Evolutionary conservation across 345 rosid species (phyloP), one percentile per base, ranked within the genome.

Genomic region (Cardiospermum halicacabum): DNA sequence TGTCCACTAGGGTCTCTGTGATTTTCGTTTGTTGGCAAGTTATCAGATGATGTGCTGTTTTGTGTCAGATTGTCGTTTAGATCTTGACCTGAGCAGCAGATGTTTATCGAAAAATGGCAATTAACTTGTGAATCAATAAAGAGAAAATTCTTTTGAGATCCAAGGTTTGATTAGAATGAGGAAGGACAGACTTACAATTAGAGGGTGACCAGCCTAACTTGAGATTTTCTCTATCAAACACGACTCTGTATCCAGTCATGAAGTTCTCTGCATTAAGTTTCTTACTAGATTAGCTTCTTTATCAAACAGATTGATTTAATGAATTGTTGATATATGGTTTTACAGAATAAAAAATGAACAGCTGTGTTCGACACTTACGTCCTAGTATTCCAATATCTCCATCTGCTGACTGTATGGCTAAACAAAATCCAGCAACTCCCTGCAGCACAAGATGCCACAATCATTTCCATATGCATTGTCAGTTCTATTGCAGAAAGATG

Each of bases 161-260:
- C 43, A 3, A 11, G 12, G 43, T 39, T 9, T 9, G 12, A 15
- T 39, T 15, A 11, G 43, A 11, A 39, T 39, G 12, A 16, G 24
- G n/a, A 27, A 27, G 5, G 9, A 53, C 40, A 50, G 66, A 70
- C 95, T 87, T 75, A 92, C 98, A 92, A 58, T 80, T 77, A 21
- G 96, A 92, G 10, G 27, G 67, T 47, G 98, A 92, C 98, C 98
- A 92, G 53, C 91, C 87, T 60, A 89, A 76, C 83, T 78, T 89
- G 82, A 87, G 63, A 71, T 81, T 81, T 72, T 89, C 98, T 66
- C 89, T 80, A 69, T 92, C 92, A 74, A 89, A 92, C 60, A 92
- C 96, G 62, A 92, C 70, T 28, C 78, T 77, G 48, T 89, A 85
- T 47, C 96, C 92, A 0, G 72, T 75, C 96, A 92, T 84, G 82